phyloP scores from a whole-genome alignment of 805 yeast species.

The Lipomyces japonicus region DNA sequence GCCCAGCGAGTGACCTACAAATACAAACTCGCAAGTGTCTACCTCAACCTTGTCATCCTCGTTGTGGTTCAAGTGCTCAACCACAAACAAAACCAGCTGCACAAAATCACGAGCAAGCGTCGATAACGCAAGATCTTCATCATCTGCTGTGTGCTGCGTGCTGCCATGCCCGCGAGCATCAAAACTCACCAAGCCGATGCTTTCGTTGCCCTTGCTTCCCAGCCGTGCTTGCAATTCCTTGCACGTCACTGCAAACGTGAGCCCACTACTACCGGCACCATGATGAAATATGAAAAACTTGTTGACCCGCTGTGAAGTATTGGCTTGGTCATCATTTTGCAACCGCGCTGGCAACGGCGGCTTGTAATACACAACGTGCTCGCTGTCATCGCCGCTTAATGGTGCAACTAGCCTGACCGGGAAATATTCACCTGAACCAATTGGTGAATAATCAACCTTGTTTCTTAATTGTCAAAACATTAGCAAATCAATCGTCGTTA shows the following conservation, averaged over 20 bases:
- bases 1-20: constrained; percentile 90
- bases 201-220: constrained; percentile 31
- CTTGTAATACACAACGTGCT: constrained; percentile 10
- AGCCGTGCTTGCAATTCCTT: constrained; percentile 23
- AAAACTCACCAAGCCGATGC: constrained; percentile 64
- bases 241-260: constrained; percentile 56
- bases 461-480: no score
- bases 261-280: constrained; percentile 90
- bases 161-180: constrained; percentile 87
- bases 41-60: constrained; percentile 4
- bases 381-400: not conserved
- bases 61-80: constrained; percentile 26
- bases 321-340: not conserved
- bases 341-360: constrained; percentile 7
- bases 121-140: constrained; percentile 45
- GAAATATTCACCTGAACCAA: constrained; percentile 2
- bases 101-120: constrained; percentile 58
- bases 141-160: constrained; percentile 37
- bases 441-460: constrained; percentile 11
- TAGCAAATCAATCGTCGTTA: no score
- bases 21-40: constrained; percentile 51
- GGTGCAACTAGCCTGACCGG: not conserved
- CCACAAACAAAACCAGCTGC: constrained; percentile 46
- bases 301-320: constrained; percentile 31
- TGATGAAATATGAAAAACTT: constrained; percentile 79